Evolutionary conservation across 2,329 filamentous ascomycete genomes (phyloP), one percentile per base, ranked within the genome.

Genomic region (Penicillium sp.): DNA sequence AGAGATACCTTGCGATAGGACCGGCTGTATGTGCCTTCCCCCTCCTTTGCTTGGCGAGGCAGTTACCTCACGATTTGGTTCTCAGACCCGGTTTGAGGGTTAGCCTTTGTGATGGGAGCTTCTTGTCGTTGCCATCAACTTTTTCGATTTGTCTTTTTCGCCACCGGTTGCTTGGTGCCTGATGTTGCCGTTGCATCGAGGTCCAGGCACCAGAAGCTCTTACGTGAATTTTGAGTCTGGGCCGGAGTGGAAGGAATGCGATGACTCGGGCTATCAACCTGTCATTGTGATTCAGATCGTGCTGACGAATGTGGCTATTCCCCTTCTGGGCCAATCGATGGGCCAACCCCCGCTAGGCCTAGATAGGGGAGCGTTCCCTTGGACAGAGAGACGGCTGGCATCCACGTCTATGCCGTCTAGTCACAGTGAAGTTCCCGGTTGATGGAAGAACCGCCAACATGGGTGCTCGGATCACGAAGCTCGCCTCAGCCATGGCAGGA

Each of bases 111-210:
- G n/a, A n/a, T n/a, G n/a, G n/a, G n/a, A n/a, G n/a, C n/a, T n/a
- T n/a, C n/a, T n/a, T n/a, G n/a, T n/a, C n/a, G n/a, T n/a, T n/a
- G n/a, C n/a, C n/a, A n/a, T n/a, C n/a, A n/a, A 27, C 30, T 19
- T 23, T 14, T 11, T 9, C 14, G 3, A 7, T 20, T 36, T 41
- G 3, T 18, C 25, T 21, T 20, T 35, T 17, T 9, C 23, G 28
- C 25, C 27, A 28, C 33, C 43, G 11, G 14, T 33, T 25, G 18
- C 32, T 37, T 35, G 21, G 31, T 37, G 27, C 41, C 31, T 42
- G 13, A n/a, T 41, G 34, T 42, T 41, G 35, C 40, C 36, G 43
- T 52, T 47, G 44, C 43, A 52, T 52, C 29, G 17, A 31, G 17
- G 16, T 31, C 33, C 14, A 45, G 39, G 33, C 33, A 40, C 11